These are phyloP conservation scores for Amanita exitialis DNA, from an alignment of 768 basidiomycete species.

Conservation along the genomic window DNA sequence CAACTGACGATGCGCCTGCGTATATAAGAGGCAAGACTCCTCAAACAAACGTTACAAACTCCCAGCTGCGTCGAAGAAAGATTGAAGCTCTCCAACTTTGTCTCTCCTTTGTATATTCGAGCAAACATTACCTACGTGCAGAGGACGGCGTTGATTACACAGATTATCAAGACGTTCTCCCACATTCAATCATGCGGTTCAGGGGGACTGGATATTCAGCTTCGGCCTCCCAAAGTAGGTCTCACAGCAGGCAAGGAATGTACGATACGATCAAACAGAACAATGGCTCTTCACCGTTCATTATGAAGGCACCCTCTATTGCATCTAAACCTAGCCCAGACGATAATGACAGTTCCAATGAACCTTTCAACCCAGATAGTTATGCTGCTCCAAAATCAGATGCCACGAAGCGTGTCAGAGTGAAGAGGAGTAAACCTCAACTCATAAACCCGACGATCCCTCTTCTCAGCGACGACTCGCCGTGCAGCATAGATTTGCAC, in stretches of 20 bases:
- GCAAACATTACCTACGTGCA: constrained; percentile 77
- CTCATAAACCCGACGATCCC: constrained; percentile 44
- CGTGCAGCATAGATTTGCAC: constrained; percentile 53
- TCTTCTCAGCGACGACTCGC: constrained; percentile 40
- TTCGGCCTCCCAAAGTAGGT: neutral
- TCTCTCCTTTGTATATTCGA: constrained; percentile 62
- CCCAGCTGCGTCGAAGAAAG: constrained; percentile 57
- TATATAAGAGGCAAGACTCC: constrained; percentile 44
- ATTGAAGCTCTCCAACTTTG: constrained; percentile 59
- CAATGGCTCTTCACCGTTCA: neutral
- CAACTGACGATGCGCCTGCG: constrained; percentile 31
- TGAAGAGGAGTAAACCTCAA: constrained; percentile 61
- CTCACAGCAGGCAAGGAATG: neutral
- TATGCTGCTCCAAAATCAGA: constrained; percentile 17
- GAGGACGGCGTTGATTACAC: constrained; percentile 66
- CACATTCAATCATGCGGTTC: constrained; percentile 43
- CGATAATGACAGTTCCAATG: constrained; percentile 16
- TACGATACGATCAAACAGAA: neutral
- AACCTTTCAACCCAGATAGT: neutral
- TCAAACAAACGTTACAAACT: constrained; percentile 30
- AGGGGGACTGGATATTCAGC: constrained; percentile 33
- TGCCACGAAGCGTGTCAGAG: constrained; percentile 59
- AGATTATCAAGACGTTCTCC: constrained; percentile 62
- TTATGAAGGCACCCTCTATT: constrained; percentile 3
- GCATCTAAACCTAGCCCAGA: constrained; percentile 16